Percentiles rank a stretch among this genome's conserved stretches.
Conservation (phyloP, 768 basidiomycete genomes). For the Asterophora lycoperdoides region DNA sequence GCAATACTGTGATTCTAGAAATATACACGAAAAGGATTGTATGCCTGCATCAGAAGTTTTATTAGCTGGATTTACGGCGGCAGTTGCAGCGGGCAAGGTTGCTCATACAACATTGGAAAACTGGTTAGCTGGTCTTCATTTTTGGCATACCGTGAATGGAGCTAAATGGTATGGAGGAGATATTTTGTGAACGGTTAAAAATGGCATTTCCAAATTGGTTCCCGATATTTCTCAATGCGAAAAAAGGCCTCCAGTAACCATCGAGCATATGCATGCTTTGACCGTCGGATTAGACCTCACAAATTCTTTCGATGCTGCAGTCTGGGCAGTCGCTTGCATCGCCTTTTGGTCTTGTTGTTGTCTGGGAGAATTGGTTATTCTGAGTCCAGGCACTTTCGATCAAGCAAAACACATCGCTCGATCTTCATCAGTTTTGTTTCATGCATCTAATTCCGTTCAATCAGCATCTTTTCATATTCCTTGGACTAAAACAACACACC, state of each 20-base stretch:
- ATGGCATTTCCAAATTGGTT: constrained; percentile 11
- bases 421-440: neutral
- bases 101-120: constrained; percentile 11
- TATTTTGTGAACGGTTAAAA: constrained; percentile 9
- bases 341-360: constrained; percentile 5
- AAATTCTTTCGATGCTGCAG: constrained; percentile 4
- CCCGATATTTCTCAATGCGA: neutral
- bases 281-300: constrained; percentile 9
- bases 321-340: constrained; percentile 4
- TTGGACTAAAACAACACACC: neutral
- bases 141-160: constrained; percentile 20
- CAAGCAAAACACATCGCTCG: neutral
- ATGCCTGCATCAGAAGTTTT: constrained; percentile 28
- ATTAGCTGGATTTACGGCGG: constrained; percentile 21
- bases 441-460: neutral
- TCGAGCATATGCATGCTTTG: constrained; percentile 25
- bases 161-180: constrained; percentile 27
- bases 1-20: constrained; percentile 30
- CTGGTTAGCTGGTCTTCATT: constrained; percentile 32
- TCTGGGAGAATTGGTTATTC: constrained; percentile 2
- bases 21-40: constrained; percentile 19
- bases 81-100: neutral
- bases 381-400: neutral
- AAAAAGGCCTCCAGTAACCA: constrained; percentile 24
- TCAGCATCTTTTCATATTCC: constrained; percentile 6